Conservation (phyloP, 345 rosid genomes). For the Arabidopsis arenosa region DNA sequence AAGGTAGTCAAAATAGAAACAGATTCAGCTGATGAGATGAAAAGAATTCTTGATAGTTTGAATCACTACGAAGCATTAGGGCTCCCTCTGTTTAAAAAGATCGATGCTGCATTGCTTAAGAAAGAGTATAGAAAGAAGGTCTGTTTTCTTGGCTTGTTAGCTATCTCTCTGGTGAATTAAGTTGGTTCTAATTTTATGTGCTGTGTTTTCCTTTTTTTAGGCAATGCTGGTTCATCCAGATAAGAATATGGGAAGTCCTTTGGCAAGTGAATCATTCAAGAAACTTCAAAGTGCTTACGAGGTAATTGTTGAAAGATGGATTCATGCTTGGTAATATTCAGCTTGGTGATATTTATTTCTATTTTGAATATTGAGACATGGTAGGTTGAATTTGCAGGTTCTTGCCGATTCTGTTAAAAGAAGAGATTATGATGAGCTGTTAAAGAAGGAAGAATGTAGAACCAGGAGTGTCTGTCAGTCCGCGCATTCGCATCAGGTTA, state of each 20-base stretch:
- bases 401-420: slow-evolving; percentile 78
- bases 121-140: slow-evolving; percentile 96
- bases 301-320: slow-evolving; percentile 50
- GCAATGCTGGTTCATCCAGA: slow-evolving; percentile 99
- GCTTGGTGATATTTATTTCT: not conserved
- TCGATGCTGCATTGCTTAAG: slow-evolving; percentile 67
- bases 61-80: slow-evolving; percentile 92
- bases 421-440: slow-evolving; percentile 86
- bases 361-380: slow-evolving; percentile 5
- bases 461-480: slow-evolving; percentile 64
- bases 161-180: not conserved
- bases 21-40: slow-evolving; percentile 79
- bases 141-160: slow-evolving; percentile 6
- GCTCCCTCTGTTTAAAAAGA: slow-evolving; percentile 67
- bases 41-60: slow-evolving; percentile 71
- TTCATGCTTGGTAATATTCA: not conserved
- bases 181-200: slow-evolving; percentile 4
- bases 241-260: slow-evolving; percentile 92
- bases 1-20: slow-evolving; percentile 62
- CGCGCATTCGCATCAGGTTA: slow-evolving; percentile 61
- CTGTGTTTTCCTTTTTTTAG: slow-evolving; percentile 40
- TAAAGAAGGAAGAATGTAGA: slow-evolving; percentile 74
- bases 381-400: slow-evolving; percentile 53
- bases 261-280: slow-evolving; percentile 97
- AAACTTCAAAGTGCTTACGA: slow-evolving; percentile 97